Base-by-base conservation (phyloP, 805 yeast species). In the Suhomyces pyralidae region DNA sequence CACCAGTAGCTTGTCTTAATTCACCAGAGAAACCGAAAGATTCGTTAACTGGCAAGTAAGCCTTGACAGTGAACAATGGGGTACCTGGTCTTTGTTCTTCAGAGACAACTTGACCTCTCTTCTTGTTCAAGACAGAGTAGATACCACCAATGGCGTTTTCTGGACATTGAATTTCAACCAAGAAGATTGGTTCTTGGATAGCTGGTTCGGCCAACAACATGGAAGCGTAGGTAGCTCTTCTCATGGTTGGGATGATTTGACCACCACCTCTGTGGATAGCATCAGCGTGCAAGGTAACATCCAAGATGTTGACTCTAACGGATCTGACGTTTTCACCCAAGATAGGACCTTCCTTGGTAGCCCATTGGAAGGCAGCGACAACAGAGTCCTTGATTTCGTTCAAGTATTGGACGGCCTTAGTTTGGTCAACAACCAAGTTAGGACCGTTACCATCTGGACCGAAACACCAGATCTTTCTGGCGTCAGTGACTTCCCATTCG, bases 261-360 rank as follows among this genome's bases (percentile, higher is more conserved):
- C 98, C 99, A 83, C 96, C 97, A 86, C 98, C 98, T 89, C 99
- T 92, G 89, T 93, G 99, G 81, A 93, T 93, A 80, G 99, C 97
- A 89, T 93, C 99, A 76, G 98, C 97, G 81, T 93, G 99, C 80
- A 93, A 84, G 67, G 97, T 92, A 74, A 93, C 99, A 86, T 93
- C 99, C 82, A 93, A 84, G 74, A 93, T 88, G 96, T 93, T 93
- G 79, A 90, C 81, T 83, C 98, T 91, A 71, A 91, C 84, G 70
- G 96, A 89, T 85, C 99, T 91, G 82, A 91, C 80, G 78, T 80
- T 82, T 85, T 94, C 98, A 83, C 96, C 97, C 73, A 94, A 83
- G 77, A 93, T 81, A 77, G 99, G 99, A 85, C 99, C 99, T 81
- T 94, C 97, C 84, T 89, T 92, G 73, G 97, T 84, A 81, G 98